Base-by-base conservation (phyloP, 306 rosid species). In the Cicer arietinum region DNA sequence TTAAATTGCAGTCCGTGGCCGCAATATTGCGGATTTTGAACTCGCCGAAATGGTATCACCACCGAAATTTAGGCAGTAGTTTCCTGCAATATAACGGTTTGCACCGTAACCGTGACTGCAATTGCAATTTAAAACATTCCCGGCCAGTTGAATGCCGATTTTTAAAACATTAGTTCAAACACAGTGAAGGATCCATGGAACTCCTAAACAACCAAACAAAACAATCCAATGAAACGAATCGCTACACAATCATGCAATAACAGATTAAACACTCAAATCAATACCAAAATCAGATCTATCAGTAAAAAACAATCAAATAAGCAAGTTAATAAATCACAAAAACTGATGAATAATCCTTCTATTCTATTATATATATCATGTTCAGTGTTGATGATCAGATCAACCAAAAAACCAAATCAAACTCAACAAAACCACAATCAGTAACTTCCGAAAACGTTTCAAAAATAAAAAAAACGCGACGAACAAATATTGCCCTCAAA, bases 261-360 rank as follows among this genome's bases (percentile, higher is more conserved):
- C 20, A 48, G 58, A 72, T 58, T 68, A 37, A 61, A 77, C 43
- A 51, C 64, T 44, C 20, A 54, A 63, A 63, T 73, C 11, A 14
- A 74, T 8, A 20, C 12, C 35, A 20, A 62, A 69, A 60, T 57
- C 75, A 65, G 79, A 84, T 84, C 88, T 74, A 45, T 74, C 57
- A 73, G 22, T 41, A 71, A 40, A 37, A 30, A 9, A 73, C 44
- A 62, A 39, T 37, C 68, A 8, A 42, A 25, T 10, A 25, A 77
- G 47, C 47, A 30, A 30, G 54, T 22, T 13, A 53, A 2, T 8
- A 16, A 30, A 54, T 10, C 61, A 43, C 16, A 13, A 14, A 57
- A 25, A 51, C 17, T 30, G 52, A 1, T 3, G 51, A 54, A 46
- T 9, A 47, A 54, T 61, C 58, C 18, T 54, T 30, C 68, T 53